Evolutionary conservation across 257 asterid genomes (phyloP).

Genomic region (Linderniella brevidens): DNA sequence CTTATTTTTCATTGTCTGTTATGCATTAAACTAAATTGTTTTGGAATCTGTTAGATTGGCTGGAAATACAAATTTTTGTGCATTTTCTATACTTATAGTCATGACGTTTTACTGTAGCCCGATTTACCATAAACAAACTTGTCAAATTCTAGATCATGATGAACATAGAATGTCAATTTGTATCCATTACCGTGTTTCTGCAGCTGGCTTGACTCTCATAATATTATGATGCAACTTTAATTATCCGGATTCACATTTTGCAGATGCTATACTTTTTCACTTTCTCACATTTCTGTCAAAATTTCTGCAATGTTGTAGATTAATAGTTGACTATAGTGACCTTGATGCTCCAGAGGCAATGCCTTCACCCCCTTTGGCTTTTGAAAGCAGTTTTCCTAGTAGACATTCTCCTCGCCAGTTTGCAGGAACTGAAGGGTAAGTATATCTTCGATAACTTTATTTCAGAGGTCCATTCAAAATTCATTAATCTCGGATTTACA

Average conservation of each 20-base stretch:
- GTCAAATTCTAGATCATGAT: too few relatives aligned
- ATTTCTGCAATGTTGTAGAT: conserved; percentile 13
- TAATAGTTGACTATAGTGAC: conserved; percentile 31
- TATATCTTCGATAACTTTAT: conserved; percentile 4
- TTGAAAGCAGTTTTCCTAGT: conserved; percentile 15
- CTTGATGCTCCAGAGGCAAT: conserved; percentile 36
- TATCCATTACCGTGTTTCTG: too few relatives aligned
- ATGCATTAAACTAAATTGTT: not conserved
- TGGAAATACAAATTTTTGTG: not conserved
- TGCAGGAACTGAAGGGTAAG: conserved; percentile 19
- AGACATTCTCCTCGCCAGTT: conserved; percentile 19
- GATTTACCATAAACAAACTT: too few relatives aligned
- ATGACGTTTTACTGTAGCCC: too few relatives aligned
- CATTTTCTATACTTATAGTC: too few relatives aligned
- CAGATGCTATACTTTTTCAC: not conserved
- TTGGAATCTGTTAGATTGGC: conserved; percentile 8
- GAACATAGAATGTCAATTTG: too few relatives aligned
- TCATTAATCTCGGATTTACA: not conserved
- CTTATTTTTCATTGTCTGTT: too few relatives aligned
- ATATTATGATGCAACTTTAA: too few relatives aligned
- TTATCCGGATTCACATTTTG: too few relatives aligned
- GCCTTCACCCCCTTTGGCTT: conserved; percentile 20
- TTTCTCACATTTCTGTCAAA: conserved; percentile 6
- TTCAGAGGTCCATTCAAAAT: conserved; percentile 7
- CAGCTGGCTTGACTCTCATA: too few relatives aligned